Base-by-base conservation (phyloP, 495 filamentous ascomycete genomes). In the Aspergillus egyptiacus region DNA sequence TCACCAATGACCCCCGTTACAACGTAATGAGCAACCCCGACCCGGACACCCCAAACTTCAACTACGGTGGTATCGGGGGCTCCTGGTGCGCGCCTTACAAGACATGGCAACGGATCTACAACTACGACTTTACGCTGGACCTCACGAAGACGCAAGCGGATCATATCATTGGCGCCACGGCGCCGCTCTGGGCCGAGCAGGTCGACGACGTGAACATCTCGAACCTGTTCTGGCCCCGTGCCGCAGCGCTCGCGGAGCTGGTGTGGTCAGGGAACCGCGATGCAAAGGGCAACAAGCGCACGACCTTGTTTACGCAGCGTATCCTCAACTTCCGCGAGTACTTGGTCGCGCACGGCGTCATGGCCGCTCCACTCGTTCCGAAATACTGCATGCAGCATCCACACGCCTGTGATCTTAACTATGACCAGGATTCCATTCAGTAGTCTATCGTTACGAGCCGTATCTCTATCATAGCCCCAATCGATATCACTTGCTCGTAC, bases 81-180 rank as follows among this genome's bases (percentile, higher is more conserved):
- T 72, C 67, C 48, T 80, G 77, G 77, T 80, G 77, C 54, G 75
- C 69, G 0, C 77, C 77, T 0, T 80, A 80, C 65, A 80, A 80
- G 57, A 76, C 75, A 53, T 80, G 77, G 77, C 77, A 80, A 53
- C 74, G 77, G 14, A 78, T 80, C 62, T 80, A 80, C 63, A 73
- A 77, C 63, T 80, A 71, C 59, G 77, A 80, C 48, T 80, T 80
- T 59, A 74, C 75, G 10, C 44, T 54, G 17, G 73, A 73, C 49
- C 70, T 80, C 17, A 74, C 74, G 19, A 54, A 46, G 2, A 46
- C 59, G 0, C 67, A 80, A 48, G 66, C 66, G 0, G 53, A 63
- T 31, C 75, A 74, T 46, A 47, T 80, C 32, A 58, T 76, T 22
- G 77, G 77, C 27, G 74, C 70, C 15, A 65, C 67, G 9, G 72